Conservation (phyloP, 2,329 filamentous ascomycete genomes). For the Penicillium vulpinum region DNA sequence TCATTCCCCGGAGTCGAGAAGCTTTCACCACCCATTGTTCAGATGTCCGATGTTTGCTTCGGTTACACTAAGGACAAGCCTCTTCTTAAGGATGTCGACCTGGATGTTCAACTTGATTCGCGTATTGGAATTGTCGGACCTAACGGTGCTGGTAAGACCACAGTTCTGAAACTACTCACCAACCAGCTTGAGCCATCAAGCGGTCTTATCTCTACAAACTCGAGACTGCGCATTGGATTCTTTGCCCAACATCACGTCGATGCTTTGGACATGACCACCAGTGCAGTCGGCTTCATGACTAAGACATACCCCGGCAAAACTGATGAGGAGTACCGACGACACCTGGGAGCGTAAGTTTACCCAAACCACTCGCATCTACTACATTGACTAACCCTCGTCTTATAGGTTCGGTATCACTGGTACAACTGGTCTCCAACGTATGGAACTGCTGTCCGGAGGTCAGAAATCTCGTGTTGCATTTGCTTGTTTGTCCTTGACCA, state of each 20-base stretch:
- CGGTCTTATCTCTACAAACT: slow-evolving; percentile 84
- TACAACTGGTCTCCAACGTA: slow-evolving; percentile 94
- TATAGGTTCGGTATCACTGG: slow-evolving; percentile 71
- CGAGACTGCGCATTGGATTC: slow-evolving; percentile 87
- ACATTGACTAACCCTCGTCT: slow-evolving; percentile 2
- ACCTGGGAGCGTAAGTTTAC: slow-evolving; percentile 78
- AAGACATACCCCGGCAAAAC: slow-evolving; percentile 85
- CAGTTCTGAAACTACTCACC: slow-evolving; percentile 95
- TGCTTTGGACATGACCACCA: slow-evolving; percentile 83
- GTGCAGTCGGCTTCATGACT: slow-evolving; percentile 94
- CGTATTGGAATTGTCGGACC: slow-evolving; percentile 98
- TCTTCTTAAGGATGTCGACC: slow-evolving; percentile 80
- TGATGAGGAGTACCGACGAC: slow-evolving; percentile 94
- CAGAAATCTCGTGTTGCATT: slow-evolving; percentile 98
- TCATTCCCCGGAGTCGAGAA: slow-evolving; percentile 97
- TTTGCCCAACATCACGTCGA: slow-evolving; percentile 99
- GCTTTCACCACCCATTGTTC: slow-evolving; percentile 93
- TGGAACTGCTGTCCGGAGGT: slow-evolving; percentile 89
- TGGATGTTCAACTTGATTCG: slow-evolving; percentile 96
- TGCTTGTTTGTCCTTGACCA: slow-evolving; percentile 88
- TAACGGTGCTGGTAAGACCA: slow-evolving; percentile 98
- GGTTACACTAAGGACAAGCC: slow-evolving; percentile 80
- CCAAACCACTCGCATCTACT: neutral
- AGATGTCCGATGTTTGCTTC: slow-evolving; percentile 91
- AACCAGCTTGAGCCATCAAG: slow-evolving; percentile 74